Evolutionary conservation across 257 asterid genomes (phyloP), one percentile per base, ranked within the genome.

Genomic region (Primulina eburnea): DNA sequence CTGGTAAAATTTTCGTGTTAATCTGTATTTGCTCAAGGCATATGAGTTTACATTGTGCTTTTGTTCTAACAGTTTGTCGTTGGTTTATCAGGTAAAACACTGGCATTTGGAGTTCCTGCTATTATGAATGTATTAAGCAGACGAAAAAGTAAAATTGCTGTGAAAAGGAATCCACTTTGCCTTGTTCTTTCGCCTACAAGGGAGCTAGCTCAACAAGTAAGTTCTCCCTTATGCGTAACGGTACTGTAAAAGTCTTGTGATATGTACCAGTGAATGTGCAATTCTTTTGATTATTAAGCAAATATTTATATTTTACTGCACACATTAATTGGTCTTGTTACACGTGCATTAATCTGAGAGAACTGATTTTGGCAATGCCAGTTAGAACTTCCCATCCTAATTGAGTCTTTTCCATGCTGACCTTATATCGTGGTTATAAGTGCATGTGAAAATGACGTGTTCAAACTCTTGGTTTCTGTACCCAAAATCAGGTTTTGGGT

Each of bases 81-180:
- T 71, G 71, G 61, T 55, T 52, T 71, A 65, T 75, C 80, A 94
- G 99, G 99, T 72, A 91, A 91, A 82, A 94, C 99, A 2, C 71
- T 91, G 82, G 98, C 98, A 37, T 94, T 86, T 83, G 99, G 99
- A 17, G 75, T 94, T 76, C 99, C 99, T 63, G 99, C 92, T 68
- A 87, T 91, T 7, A 74, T 88, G 90, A 96, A 91, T 43, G 89
- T 94, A 28, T 65, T 82, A 78, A 75, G 69, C 79, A 84, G 84
- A 87, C 79, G 78, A 62, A 89, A 85, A 81, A 64, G 70, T 60
- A 80, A 66, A 52, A 34, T 78, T 1, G 69, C 77, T 3, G 87
- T 79, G 90, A 87, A 73, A 75, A 86, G 35, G 67, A 86, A 76
- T 70, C 99, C 98, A 4, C 85, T 83, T 56, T 86, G 95, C 73